Evolutionary conservation across 805 yeast species (phyloP).

Genomic region (Kazachstania kunashirensis): DNA sequence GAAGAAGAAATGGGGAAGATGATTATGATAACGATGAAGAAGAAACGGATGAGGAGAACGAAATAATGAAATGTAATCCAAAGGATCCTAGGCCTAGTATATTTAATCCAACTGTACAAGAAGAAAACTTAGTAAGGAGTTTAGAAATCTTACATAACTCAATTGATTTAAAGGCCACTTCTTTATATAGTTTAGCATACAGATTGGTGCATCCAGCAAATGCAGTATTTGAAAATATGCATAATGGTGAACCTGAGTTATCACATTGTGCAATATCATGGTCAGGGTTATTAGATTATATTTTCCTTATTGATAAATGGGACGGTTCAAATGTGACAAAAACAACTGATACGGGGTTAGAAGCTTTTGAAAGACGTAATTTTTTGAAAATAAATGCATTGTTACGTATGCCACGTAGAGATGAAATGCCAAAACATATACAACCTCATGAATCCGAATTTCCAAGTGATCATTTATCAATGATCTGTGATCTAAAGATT

Average conservation of each 20-base stretch:
- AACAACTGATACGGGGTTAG: constrained; percentile 28
- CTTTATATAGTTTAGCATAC: constrained; percentile 65
- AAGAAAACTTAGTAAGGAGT: constrained; percentile 32
- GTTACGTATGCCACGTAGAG: constrained; percentile 56
- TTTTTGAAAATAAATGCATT: constrained; percentile 41
- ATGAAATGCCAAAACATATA: constrained; percentile 73
- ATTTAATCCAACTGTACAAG: constrained; percentile 40
- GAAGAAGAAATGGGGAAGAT: constrained; percentile 33
- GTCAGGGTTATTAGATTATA: constrained; percentile 81
- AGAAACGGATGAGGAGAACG: constrained; percentile 30
- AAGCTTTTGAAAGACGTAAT: constrained; percentile 34
- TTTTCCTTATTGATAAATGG: constrained; percentile 54
- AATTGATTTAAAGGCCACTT: constrained; percentile 48
- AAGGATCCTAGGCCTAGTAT: constrained; percentile 47
- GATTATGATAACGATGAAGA: constrained; percentile 44
- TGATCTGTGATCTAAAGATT: constrained; percentile 52
- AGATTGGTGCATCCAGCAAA: constrained; percentile 52
- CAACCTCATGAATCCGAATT: constrained; percentile 73
- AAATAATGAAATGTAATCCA: constrained; percentile 41
- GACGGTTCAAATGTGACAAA: constrained; percentile 22
- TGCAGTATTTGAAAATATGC: constrained; percentile 48
- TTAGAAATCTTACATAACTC: constrained; percentile 48
- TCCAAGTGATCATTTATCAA: constrained; percentile 83
- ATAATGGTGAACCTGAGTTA: constrained; percentile 61
- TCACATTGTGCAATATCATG: constrained; percentile 90